These are phyloP conservation scores for Coemansia sp. DNA, from an alignment of 192 early-diverging fungal species.

Conservation along the genomic window DNA sequence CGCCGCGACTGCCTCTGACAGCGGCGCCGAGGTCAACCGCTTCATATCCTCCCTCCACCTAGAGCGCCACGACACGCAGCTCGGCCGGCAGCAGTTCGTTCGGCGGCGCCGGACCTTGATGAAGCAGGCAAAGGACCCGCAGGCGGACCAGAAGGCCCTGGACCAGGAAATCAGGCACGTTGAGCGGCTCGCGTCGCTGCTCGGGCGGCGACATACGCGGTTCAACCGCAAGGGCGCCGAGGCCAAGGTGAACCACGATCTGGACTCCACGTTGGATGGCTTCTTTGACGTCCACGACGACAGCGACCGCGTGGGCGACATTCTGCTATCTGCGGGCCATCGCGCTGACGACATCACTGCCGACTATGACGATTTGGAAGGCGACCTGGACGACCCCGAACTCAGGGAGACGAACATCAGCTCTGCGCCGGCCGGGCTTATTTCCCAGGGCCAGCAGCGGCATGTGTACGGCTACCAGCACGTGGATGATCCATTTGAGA, in stretches of 20 bases:
- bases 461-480: conserved; percentile 7
- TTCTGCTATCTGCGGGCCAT: conserved; percentile 18
- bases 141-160: conserved; percentile 40
- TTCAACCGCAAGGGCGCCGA: conserved; percentile 24
- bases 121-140: conserved; percentile 38
- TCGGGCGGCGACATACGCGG: conserved; percentile 38
- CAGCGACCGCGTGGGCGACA: conserved; percentile 27
- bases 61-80: conserved; percentile 35
- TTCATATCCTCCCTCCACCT: conserved; percentile 39
- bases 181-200: conserved; percentile 38
- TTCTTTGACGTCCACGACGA: conserved; percentile 42
- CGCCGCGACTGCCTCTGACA: neutral
- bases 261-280: conserved; percentile 33
- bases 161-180: conserved; percentile 42
- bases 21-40: conserved; percentile 12
- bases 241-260: conserved; percentile 38
- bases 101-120: conserved; percentile 38
- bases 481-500: conserved; percentile 36
- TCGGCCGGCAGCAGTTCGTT: neutral
- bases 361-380: neutral
- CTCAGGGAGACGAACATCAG: conserved; percentile 33
- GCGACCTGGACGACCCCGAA: conserved; percentile 10
- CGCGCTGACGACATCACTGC: neutral
- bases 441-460: conserved; percentile 18
- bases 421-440: conserved; percentile 19